phyloP scores from a whole-genome alignment of 106 monocot species.

The Dendrobium catenatum region DNA sequence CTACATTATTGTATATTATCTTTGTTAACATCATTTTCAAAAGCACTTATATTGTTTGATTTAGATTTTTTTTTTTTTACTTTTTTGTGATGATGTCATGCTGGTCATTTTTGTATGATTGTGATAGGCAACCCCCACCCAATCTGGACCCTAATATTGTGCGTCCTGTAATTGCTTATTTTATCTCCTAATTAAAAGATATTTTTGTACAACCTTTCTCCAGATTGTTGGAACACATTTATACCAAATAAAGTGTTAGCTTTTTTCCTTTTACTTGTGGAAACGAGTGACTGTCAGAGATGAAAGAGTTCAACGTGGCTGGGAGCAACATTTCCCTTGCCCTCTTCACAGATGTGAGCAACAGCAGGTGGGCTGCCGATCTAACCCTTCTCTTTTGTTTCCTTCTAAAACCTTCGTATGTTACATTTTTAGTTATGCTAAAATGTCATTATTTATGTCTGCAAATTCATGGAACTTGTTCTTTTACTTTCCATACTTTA shows the following conservation, averaged over 20 bases:
- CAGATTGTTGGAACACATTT: background rate
- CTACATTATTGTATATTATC: no score
- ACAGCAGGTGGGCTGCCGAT: conserved; percentile 28
- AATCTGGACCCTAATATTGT: background rate
- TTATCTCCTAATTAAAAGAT: background rate
- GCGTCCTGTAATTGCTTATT: background rate
- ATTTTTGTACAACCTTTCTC: background rate
- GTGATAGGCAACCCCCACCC: no score
- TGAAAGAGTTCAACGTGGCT: conserved; percentile 44
- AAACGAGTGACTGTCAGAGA: conserved; percentile 1
- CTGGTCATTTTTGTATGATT: no score
- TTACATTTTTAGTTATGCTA: background rate
- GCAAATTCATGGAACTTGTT: background rate
- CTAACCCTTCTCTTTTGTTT: background rate
- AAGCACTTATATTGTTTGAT: no score
- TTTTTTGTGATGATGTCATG: no score
- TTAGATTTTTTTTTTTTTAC: no score
- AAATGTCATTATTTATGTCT: background rate
- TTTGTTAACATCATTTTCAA: no score
- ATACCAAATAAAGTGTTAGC: background rate
- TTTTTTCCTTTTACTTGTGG: background rate
- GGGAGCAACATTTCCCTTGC: conserved; percentile 35
- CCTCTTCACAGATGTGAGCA: conserved; percentile 56
- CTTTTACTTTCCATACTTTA: background rate
- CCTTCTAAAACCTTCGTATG: background rate